phyloP scores from a whole-genome alignment of 2,329 filamentous ascomycete species.

The Hypoxylon sp. region DNA sequence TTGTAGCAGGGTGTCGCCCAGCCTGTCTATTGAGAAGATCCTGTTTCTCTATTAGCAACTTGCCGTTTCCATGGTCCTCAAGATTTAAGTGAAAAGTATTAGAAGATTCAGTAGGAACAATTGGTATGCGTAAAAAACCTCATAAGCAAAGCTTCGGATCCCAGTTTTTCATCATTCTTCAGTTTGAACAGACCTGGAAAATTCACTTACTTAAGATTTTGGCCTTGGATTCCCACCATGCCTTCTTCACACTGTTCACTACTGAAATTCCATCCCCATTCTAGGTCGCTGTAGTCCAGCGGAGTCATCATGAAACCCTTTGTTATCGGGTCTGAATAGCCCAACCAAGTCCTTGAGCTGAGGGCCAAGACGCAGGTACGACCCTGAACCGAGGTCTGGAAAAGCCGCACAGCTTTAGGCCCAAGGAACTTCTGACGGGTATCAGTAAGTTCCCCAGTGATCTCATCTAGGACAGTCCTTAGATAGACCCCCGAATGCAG shows the following conservation, averaged over 20 bases:
- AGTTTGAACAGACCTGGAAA: conserved; percentile 53
- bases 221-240: conserved; percentile 92
- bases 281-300: conserved; percentile 86
- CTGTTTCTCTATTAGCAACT: conserved; percentile 63
- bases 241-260: conserved; percentile 94
- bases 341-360: conserved; percentile 95
- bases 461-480: conserved; percentile 92
- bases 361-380: conserved; percentile 89
- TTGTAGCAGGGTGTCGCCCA: conserved; percentile 88
- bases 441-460: conserved; percentile 95
- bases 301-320: conserved; percentile 94
- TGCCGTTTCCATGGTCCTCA: conserved; percentile 10
- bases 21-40: conserved; percentile 91
- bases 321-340: conserved; percentile 89
- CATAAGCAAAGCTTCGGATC: conserved; percentile 71
- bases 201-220: conserved; percentile 81
- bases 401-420: conserved; percentile 89
- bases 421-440: conserved; percentile 95
- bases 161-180: conserved; percentile 75
- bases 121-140: conserved; percentile 78
- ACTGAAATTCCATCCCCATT: conserved; percentile 97
- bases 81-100: conserved; percentile 30
- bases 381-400: conserved; percentile 88
- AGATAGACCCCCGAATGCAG: conserved; percentile 96
- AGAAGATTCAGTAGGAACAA: conserved; percentile 93